Evolutionary conservation across 106 monocot genomes (phyloP).

Genomic region (Dendrobium chrysotoxum): DNA sequence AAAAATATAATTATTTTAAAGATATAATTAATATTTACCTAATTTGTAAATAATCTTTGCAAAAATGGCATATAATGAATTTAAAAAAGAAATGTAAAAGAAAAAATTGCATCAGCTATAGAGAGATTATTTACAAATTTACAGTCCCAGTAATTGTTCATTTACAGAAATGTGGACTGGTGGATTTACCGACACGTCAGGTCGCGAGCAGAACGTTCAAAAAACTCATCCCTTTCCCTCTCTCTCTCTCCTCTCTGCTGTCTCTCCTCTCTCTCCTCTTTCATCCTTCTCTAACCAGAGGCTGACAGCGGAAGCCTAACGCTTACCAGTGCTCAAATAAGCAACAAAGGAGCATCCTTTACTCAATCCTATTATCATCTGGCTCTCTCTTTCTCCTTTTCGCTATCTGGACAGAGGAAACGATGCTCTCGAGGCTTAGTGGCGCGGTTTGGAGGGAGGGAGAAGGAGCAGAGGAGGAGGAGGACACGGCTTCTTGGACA

Average conservation of each 20-base stretch:
- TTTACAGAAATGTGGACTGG: neutral
- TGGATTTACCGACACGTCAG: neutral
- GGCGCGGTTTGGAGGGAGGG: constrained; percentile 4
- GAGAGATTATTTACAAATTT: no score
- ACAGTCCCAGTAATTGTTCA: no score
- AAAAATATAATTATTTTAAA: no score
- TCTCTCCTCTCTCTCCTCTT: neutral
- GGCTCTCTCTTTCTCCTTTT: neutral
- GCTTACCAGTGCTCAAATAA: neutral
- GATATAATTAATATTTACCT: no score
- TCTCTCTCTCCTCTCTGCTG: neutral
- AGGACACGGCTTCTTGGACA: constrained; percentile 4
- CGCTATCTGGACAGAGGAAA: neutral
- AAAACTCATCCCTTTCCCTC: neutral
- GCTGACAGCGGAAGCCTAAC: neutral
- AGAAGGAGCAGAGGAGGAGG: constrained; percentile 6
- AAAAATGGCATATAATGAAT: no score
- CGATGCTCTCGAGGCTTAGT: constrained; percentile 9
- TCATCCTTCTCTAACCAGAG: neutral
- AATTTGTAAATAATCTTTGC: no score
- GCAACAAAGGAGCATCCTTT: neutral
- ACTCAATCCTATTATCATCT: neutral
- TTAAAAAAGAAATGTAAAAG: no score
- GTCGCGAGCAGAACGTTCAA: neutral
- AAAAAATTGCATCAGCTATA: no score